Conservation (phyloP, 495 filamentous ascomycete genomes). For the Aspergillus nidulans region DNA sequence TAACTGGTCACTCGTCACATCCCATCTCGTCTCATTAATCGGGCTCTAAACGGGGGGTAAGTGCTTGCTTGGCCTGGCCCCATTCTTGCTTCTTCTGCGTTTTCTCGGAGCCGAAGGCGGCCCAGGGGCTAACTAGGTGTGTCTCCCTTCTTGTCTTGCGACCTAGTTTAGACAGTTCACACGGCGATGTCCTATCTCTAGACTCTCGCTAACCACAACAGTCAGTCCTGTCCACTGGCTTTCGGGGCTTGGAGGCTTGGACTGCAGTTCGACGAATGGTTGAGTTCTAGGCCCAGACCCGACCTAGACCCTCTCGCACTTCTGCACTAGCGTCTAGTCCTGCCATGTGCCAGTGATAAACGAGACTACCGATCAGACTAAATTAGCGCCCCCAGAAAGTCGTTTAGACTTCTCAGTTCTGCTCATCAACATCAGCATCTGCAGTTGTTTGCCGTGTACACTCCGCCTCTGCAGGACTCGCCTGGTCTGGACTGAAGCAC, state of each 20-base stretch:
- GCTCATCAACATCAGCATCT: neutral
- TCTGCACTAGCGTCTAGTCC: neutral
- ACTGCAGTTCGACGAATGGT: slow-evolving; percentile 5
- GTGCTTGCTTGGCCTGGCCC: neutral
- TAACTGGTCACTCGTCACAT: slow-evolving; percentile 1
- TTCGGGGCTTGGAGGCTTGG: slow-evolving; percentile 2
- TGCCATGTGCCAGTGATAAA: slow-evolving; percentile 13
- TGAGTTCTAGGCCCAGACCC: slow-evolving; percentile 4
- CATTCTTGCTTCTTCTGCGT: slow-evolving; percentile 1
- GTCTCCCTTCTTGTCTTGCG: neutral
- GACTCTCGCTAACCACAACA: neutral
- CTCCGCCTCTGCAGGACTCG: slow-evolving; percentile 1
- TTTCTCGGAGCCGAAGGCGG: slow-evolving; percentile 10
- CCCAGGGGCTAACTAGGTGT: neutral
- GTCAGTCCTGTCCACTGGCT: neutral
- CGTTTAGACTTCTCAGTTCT: neutral
- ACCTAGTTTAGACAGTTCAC: neutral
- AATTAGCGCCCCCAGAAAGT: slow-evolving; percentile 4
- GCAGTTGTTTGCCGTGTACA: slow-evolving; percentile 1
- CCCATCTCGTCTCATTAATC: neutral
- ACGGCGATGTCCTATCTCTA: neutral
- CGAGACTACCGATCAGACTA: slow-evolving; percentile 12
- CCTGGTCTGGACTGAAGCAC: slow-evolving; percentile 15
- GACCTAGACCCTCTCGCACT: slow-evolving; percentile 4
- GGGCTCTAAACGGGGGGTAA: neutral